Evolutionary conservation across 192 early-diverging fungal species (phyloP), one percentile per base, ranked within the genome.

Genomic region (Backusella circina): DNA sequence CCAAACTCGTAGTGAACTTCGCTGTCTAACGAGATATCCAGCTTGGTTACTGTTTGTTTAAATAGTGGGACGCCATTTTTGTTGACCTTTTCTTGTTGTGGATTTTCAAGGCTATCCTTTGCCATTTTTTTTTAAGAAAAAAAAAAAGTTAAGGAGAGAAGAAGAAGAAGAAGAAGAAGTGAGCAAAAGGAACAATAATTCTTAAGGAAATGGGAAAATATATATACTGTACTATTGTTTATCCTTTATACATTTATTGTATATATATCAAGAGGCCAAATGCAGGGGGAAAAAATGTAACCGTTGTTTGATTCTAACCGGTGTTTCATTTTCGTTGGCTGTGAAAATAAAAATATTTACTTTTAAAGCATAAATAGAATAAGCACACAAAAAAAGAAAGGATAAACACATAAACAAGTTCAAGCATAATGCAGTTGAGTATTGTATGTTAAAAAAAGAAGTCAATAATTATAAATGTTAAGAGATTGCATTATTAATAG

Each of bases 1-100:
- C 91, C 91, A 77, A 93, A 93, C 82, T 93, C 92, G 67, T 87
- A 85, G 61, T 90, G 82, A 39, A 93, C 85, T 77, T 86, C 86
- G 72, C 76, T 86, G 78, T 92, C 91, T 16, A 90, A 68, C 18
- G 82, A 84, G 47, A 86, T 71, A 61, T 92, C 90, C 15, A 83
- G 69, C 66, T 84, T 72, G 18, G 76, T 78, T 3, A 80, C 47
- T n/a, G 31, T 73, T 26, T 71, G 23, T 47, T 73, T 80, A 72
- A 76, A 75, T 6, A 76, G 38, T 39, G 79, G 79, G 8, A 80
- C 79, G 6, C 75, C 75, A 47, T 80, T 80, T 23, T 50, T 67
- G 39, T 65, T 77, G 18, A 28, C 39, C 10, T 67, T 47, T 15
- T 39, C 72, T 16, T 37, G 21, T 7, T 37, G 21, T 8, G 32